phyloP scores from a whole-genome alignment of 805 yeast species.

The Blastobotrys robertii region DNA sequence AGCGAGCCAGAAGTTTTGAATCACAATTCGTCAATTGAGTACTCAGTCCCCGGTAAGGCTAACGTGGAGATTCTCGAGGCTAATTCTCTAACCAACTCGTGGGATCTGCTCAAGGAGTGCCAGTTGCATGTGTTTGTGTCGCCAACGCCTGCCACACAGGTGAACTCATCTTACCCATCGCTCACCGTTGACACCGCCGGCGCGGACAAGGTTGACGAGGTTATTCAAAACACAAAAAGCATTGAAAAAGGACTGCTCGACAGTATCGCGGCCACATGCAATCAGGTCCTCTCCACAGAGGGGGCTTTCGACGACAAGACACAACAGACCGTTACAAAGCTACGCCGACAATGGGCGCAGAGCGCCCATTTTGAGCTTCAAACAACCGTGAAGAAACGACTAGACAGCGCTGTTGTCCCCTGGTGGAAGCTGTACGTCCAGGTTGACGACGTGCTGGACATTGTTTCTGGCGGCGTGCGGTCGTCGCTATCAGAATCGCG shows the following conservation, averaged over 20 bases:
- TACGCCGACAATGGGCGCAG: constrained; percentile 26
- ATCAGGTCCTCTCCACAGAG: constrained; percentile 14
- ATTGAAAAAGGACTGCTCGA: constrained; percentile 12
- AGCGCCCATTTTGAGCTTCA: constrained; percentile 32
- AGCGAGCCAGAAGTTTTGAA: constrained; percentile 21
- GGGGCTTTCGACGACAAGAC: constrained; percentile 6
- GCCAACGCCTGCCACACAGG: background rate
- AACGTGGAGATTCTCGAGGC: constrained; percentile 25
- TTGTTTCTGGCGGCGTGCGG: constrained; percentile 12
- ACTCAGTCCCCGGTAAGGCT: constrained; percentile 19
- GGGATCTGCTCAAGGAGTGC: constrained; percentile 22
- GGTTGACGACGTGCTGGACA: constrained; percentile 29
- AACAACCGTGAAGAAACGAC: constrained; percentile 19
- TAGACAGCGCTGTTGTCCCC: constrained; percentile 20
- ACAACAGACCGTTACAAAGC: constrained; percentile 6
- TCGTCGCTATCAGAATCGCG: constrained; percentile 21
- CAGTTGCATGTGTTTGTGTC: constrained; percentile 20
- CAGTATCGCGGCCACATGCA: constrained; percentile 23
- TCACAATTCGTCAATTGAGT: constrained; percentile 26
- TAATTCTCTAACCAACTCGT: constrained; percentile 20
- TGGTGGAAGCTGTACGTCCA: constrained; percentile 31
- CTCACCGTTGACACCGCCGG: constrained; percentile 9
- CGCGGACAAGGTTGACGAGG: constrained; percentile 18
- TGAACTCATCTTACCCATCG: constrained; percentile 2
- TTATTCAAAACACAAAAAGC: constrained; percentile 11